A percentile compares a stretch with the other conserved stretches of the same genome.
Conservation (phyloP, 2,329 filamentous ascomycete species). For the Incumbomyces lentus region DNA sequence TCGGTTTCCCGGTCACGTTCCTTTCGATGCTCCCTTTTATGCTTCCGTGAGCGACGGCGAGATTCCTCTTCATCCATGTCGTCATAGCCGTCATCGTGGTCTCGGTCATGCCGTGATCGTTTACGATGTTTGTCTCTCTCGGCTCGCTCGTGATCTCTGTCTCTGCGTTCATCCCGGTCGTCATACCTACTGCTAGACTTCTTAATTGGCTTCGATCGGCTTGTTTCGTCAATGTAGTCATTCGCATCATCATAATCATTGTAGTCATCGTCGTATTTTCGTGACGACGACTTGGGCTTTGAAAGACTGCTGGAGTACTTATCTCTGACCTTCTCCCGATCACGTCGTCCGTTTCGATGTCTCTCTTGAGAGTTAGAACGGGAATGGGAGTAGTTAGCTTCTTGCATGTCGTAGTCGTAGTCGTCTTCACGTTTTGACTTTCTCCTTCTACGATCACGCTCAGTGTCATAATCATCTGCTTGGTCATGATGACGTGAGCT, state of each 20-base stretch:
- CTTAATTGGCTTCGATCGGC: background rate
- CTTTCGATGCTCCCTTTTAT: constrained; percentile 34
- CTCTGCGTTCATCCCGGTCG: constrained; percentile 16
- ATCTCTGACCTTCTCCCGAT: constrained; percentile 37
- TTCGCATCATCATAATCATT: constrained; percentile 24
- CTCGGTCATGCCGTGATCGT: constrained; percentile 11
- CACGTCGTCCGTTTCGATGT: constrained; percentile 52
- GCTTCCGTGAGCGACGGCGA: constrained; percentile 24
- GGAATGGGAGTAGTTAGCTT: constrained; percentile 43
- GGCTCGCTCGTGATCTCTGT: constrained; percentile 24
- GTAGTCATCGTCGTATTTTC: constrained; percentile 32
- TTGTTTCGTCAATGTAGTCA: constrained; percentile 20
- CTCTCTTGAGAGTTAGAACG: constrained; percentile 49
- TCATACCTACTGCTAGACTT: constrained; percentile 8
- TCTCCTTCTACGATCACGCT: constrained; percentile 20
- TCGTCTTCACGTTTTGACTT: constrained; percentile 28
- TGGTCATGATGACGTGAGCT: constrained; percentile 20
- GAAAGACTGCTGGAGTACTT: constrained; percentile 15
- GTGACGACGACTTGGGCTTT: constrained; percentile 36
- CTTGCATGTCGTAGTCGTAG: constrained; percentile 37
- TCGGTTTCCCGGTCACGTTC: constrained; percentile 19
- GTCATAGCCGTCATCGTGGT: constrained; percentile 9
- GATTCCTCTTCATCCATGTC: constrained; percentile 11
- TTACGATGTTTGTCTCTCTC: constrained; percentile 15
- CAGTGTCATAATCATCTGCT: constrained; percentile 9